Percentiles rank a stretch among this genome's conserved stretches.
Conservation (phyloP, 768 basidiomycete genomes). For the Psilocybe tampanensis region DNA sequence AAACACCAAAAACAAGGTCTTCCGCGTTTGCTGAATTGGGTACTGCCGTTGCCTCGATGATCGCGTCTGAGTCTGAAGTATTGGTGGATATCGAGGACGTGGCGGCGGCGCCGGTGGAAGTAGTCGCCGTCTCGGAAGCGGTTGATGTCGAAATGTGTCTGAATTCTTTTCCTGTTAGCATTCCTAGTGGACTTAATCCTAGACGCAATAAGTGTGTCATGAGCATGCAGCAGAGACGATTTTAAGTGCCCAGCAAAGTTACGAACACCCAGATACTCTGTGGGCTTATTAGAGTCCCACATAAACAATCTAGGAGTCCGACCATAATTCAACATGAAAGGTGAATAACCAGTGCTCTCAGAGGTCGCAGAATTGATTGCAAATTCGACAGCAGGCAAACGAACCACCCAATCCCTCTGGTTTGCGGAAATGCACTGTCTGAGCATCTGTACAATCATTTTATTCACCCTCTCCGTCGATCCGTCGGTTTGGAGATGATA, state of each 20-base stretch:
- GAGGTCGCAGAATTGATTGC: neutral
- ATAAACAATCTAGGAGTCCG: neutral
- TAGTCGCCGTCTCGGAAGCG: too few species aligned
- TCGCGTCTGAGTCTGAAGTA: too few species aligned
- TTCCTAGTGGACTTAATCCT: neutral
- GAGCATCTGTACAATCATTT: neutral
- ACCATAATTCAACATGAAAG: neutral
- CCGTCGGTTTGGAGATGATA: neutral
- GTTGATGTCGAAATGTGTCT: too few species aligned
- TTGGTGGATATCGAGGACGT: too few species aligned
- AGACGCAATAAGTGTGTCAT: neutral
- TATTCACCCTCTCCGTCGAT: neutral
- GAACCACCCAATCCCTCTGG: neutral
- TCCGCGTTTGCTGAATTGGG: too few species aligned
- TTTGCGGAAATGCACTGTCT: neutral
- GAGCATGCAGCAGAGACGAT: neutral
- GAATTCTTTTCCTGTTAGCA: neutral
- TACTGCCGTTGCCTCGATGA: too few species aligned
- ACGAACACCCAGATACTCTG: neutral
- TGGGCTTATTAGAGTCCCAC: neutral
- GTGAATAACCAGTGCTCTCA: neutral
- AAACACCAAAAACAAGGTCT: too few species aligned
- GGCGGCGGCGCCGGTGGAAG: too few species aligned
- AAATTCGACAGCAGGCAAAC: neutral
- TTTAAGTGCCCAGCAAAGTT: neutral